Evolutionary conservation across 2,329 filamentous ascomycete genomes (phyloP), one percentile per base, ranked within the genome.

Genomic region (Cercospora zeae-maydis): DNA sequence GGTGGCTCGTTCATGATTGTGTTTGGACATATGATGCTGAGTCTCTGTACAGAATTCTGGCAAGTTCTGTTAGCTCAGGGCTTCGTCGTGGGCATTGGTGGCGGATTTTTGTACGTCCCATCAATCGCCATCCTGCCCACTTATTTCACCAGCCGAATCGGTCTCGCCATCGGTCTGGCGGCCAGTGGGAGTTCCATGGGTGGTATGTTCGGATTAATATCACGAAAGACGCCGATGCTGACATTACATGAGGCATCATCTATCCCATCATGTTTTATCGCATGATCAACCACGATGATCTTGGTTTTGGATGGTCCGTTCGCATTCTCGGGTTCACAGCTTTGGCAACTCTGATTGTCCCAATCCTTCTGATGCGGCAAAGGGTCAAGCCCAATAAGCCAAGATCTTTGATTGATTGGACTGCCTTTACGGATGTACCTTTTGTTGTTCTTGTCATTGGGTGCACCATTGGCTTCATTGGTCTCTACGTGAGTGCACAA

Each of bases 11-110:
- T 82, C 62, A 63, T 82, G 47, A 71, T 81, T 5, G 78, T 82
- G 2, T 75, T 82, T 36, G 81, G 81, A 4, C 77, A 80, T 55
- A 82, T 83, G 80, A 82, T 82, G 80, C 72, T 82, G 1, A 79
- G 77, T 42, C 72, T 83, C 6, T 80, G 79, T 62, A 75, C 70
- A 2, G 65, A 74, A 51, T 83, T 81, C 75, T 83, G 78, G 75
- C 80, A 83, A 64, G 76, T 82, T 9, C 72, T 83, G 7, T 77
- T 83, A 14, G 76, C 80, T 1, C 81, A 83, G 66, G 81, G 76
- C 0, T 75, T 83, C 55, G 80, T 79, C 67, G 77, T 81, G 52
- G 80, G 81, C 24, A 73, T 80, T 11, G 81, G 81, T 21, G 74
- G 75, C 0, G 80, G 80, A 2, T 68, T 63, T 42, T 69, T 81